Evolutionary conservation across 805 yeast species (phyloP).

Genomic region (Naumovozyma castellii): DNA sequence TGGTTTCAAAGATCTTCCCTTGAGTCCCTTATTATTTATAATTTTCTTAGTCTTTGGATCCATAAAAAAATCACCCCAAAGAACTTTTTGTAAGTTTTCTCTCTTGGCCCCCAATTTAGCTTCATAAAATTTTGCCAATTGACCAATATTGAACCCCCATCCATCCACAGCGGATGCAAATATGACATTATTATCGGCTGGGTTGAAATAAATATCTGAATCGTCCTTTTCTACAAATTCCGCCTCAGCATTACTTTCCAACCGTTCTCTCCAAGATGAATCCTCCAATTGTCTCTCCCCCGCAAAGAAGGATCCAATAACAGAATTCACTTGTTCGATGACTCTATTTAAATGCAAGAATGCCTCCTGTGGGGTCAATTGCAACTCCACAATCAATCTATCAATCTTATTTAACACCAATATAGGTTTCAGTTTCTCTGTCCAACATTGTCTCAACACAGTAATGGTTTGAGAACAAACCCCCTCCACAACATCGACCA

Average conservation of each 20-base stretch:
- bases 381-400: constrained; percentile 71
- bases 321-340: constrained; percentile 90
- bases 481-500: constrained; percentile 96
- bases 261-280: constrained; percentile 59
- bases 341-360: constrained; percentile 67
- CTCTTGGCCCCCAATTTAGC: constrained; percentile 77
- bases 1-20: constrained; percentile 59
- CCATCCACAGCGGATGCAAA: constrained; percentile 92
- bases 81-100: constrained; percentile 66
- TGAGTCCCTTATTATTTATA: constrained; percentile 52
- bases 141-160: constrained; percentile 91
- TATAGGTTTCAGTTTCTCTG: constrained; percentile 79
- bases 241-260: constrained; percentile 37
- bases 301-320: constrained; percentile 83
- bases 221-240: constrained; percentile 71
- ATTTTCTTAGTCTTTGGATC: constrained; percentile 88
- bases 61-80: constrained; percentile 90
- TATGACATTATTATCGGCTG: constrained; percentile 78
- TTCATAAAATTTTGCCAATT: constrained; percentile 80
- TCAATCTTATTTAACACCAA: constrained; percentile 88
- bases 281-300: constrained; percentile 92
- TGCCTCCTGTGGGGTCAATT: constrained; percentile 76
- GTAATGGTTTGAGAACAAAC: constrained; percentile 96
- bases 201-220: constrained; percentile 74
- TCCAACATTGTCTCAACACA: constrained; percentile 91